phyloP scores from a whole-genome alignment of 208 protist genomes.

The Trypanosoma mega region DNA sequence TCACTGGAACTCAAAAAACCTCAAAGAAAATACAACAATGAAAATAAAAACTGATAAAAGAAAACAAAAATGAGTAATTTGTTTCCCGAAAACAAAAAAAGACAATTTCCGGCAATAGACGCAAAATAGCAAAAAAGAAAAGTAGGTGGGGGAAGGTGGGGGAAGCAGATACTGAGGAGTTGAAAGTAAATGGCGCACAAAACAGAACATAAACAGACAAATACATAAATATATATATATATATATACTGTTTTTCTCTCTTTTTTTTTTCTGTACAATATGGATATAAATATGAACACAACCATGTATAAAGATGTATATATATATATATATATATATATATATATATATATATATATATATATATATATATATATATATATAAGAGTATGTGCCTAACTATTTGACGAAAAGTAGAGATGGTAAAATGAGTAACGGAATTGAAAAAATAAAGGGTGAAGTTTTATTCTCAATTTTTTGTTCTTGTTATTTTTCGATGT shows the following conservation, averaged over 20 bases:
- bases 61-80: no score
- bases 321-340: neutral
- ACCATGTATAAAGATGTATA: neutral
- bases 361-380: conserved; percentile 3
- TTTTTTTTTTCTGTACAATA: conserved; percentile 16
- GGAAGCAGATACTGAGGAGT: no score
- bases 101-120: no score
- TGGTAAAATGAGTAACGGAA: no score
- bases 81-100: no score
- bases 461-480: neutral
- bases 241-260: neutral
- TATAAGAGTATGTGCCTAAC: neutral
- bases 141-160: no score
- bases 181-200: no score
- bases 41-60: no score
- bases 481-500: neutral
- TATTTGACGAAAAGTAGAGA: neutral
- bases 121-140: no score
- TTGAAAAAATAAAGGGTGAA: neutral
- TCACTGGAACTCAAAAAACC: no score
- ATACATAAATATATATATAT: conserved; percentile 18
- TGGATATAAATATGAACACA: conserved; percentile 9
- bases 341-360: neutral
- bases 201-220: conserved; percentile 9
- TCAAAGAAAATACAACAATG: no score